Conservation (phyloP, 1,284 basidiomycete genomes). For the Naganishia cerealis region DNA sequence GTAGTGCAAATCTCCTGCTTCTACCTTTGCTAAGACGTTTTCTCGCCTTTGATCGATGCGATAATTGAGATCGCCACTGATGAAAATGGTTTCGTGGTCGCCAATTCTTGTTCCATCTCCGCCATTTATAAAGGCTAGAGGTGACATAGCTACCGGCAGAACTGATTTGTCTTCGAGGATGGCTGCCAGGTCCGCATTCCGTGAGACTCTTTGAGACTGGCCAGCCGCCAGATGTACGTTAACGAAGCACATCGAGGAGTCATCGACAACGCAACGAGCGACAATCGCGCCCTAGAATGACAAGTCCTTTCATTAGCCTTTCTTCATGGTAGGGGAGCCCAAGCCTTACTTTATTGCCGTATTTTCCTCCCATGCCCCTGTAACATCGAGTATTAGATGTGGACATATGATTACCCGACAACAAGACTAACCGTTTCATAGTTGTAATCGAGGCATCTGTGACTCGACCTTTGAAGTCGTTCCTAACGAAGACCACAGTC, state of each 20-base stretch:
- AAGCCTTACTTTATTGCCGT: conserved; percentile 82
- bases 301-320: background rate
- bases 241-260: conserved; percentile 88
- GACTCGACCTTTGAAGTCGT: conserved; percentile 56
- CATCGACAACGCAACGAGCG: conserved; percentile 82
- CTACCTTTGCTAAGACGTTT: conserved; percentile 68
- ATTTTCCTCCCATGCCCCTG: conserved; percentile 83
- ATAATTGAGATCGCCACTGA: conserved; percentile 69
- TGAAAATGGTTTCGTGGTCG: conserved; percentile 90
- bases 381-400: background rate
- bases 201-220: conserved; percentile 73
- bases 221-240: conserved; percentile 97
- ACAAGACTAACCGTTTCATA: conserved; percentile 63
- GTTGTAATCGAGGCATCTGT: conserved; percentile 73
- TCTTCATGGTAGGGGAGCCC: background rate
- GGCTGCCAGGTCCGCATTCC: conserved; percentile 81
- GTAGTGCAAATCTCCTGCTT: conserved; percentile 63
- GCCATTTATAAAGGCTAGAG: conserved; percentile 74
- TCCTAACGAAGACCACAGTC: conserved; percentile 74
- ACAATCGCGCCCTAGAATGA: conserved; percentile 77
- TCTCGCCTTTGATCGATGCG: conserved; percentile 89
- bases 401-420: background rate
- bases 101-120: conserved; percentile 91
- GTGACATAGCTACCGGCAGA: conserved; percentile 61
- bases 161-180: conserved; percentile 78